Conservation (phyloP, 805 yeast species). For the Candida broadrunensis region DNA sequence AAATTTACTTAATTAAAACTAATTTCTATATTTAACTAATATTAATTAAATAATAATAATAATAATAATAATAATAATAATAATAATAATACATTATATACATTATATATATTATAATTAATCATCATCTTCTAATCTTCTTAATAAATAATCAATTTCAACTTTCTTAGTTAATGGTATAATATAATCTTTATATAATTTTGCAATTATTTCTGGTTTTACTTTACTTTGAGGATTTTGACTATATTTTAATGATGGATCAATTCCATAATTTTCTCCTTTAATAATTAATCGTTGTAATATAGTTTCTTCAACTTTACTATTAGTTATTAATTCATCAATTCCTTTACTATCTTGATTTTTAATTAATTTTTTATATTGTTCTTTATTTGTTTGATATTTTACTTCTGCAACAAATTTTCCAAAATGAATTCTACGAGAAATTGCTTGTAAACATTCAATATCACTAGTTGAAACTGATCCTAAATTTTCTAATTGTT, state of each 20-base stretch:
- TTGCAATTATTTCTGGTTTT: slow-evolving; percentile 76
- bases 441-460: slow-evolving; percentile 80
- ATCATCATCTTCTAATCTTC: slow-evolving; percentile 67
- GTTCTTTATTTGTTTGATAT: slow-evolving; percentile 63
- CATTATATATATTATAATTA: too few species aligned
- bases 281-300: slow-evolving; percentile 74
- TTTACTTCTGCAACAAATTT: slow-evolving; percentile 97
- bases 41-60: too few species aligned
- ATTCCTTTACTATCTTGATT: slow-evolving; percentile 69
- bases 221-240: slow-evolving; percentile 72
- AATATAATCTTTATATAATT: slow-evolving; percentile 80
- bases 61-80: too few species aligned
- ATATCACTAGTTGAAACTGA: slow-evolving; percentile 83
- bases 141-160: slow-evolving; percentile 85
- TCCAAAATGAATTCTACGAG: slow-evolving; percentile 94
- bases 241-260: slow-evolving; percentile 72
- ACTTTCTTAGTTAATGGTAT: slow-evolving; percentile 95
- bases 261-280: slow-evolving; percentile 84
- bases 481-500: slow-evolving; percentile 84
- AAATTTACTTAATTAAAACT: too few species aligned
- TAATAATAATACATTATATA: too few species aligned
- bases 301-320: slow-evolving; percentile 82
- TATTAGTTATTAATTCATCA: slow-evolving; percentile 77
- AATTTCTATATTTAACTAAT: too few species aligned
- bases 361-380: slow-evolving; percentile 61